Conservation (phyloP, 1,139 yeast species). For the Taphrina communis region DNA sequence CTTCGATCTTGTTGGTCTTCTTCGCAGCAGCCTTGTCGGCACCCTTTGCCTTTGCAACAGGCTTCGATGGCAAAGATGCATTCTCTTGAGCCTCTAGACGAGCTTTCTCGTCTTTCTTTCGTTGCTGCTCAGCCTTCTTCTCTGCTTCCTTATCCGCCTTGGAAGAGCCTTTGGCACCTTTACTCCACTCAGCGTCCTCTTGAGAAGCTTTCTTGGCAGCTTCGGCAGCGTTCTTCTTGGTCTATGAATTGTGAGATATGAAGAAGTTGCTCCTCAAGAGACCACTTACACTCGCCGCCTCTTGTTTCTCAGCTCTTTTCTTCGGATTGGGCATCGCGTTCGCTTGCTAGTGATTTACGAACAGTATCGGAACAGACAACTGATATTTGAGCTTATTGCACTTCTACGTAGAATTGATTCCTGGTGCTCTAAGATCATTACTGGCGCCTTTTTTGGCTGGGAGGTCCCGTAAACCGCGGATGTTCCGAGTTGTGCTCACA, state of each 20-base stretch:
- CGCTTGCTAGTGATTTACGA: not conserved
- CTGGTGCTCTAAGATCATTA: no score
- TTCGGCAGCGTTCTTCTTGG: slow-evolving; percentile 62
- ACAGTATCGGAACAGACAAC: no score
- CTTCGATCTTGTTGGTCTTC: slow-evolving; percentile 69
- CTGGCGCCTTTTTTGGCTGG: no score
- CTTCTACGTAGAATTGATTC: no score
- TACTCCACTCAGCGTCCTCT: slow-evolving; percentile 72
- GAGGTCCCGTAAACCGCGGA: not conserved
- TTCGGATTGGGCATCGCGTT: slow-evolving; percentile 39
- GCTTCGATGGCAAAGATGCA: slow-evolving; percentile 65
- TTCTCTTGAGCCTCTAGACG: slow-evolving; percentile 66
- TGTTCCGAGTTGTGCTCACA: slow-evolving; percentile 4
- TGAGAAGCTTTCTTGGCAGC: slow-evolving; percentile 68
- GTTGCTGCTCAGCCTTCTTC: slow-evolving; percentile 55
- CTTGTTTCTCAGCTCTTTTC: slow-evolving; percentile 42
- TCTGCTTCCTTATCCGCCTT: slow-evolving; percentile 46
- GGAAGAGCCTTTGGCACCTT: slow-evolving; percentile 76
- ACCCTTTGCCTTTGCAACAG: slow-evolving; percentile 64
- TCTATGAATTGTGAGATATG: slow-evolving; percentile 50
- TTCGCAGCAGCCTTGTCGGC: slow-evolving; percentile 71
- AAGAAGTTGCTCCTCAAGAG: not conserved
- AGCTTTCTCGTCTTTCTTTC: slow-evolving; percentile 55
- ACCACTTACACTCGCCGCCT: slow-evolving; percentile 37
- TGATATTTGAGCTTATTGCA: no score